Conservation (phyloP, 192 early-diverging fungal species). For the Haplosporangium gracile region DNA sequence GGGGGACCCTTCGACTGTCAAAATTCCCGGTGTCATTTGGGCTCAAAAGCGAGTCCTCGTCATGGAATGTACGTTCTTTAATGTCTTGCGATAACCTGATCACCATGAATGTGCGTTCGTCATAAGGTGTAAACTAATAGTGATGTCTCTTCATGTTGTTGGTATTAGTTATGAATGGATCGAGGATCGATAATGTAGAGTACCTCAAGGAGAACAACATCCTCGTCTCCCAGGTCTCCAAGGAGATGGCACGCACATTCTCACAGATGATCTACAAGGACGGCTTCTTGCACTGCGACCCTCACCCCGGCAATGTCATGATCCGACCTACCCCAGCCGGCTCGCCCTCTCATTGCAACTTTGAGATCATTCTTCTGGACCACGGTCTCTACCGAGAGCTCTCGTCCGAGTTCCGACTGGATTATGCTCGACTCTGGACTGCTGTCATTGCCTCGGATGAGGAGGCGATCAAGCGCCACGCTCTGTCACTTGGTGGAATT, state of each 20-base stretch:
- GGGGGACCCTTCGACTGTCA: conserved; percentile 51
- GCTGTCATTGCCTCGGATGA: conserved; percentile 83
- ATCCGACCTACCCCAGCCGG: conserved; percentile 67
- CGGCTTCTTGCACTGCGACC: conserved; percentile 91
- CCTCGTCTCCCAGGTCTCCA: conserved; percentile 77
- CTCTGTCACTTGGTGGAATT: conserved; percentile 69
- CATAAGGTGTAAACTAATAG: neutral
- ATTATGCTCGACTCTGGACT: conserved; percentile 92
- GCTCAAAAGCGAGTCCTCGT: conserved; percentile 80
- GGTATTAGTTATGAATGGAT: conserved; percentile 37
- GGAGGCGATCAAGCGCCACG: conserved; percentile 73
- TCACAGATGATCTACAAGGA: conserved; percentile 92
- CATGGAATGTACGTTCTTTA: conserved; percentile 81
- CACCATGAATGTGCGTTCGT: neutral
- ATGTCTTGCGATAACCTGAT: neutral
- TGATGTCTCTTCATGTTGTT: conserved; percentile 49
- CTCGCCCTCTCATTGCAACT: conserved; percentile 73
- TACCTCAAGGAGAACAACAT: conserved; percentile 81
- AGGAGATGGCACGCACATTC: conserved; percentile 79
- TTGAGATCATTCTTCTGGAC: conserved; percentile 87
- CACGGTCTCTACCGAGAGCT: conserved; percentile 93
- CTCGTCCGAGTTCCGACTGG: conserved; percentile 72
- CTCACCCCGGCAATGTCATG: conserved; percentile 91
- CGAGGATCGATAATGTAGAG: conserved; percentile 80
- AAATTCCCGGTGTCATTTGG: conserved; percentile 82